Evolutionary conservation across 805 yeast genomes (phyloP).

Genomic region (Starmerella riodocensis): DNA sequence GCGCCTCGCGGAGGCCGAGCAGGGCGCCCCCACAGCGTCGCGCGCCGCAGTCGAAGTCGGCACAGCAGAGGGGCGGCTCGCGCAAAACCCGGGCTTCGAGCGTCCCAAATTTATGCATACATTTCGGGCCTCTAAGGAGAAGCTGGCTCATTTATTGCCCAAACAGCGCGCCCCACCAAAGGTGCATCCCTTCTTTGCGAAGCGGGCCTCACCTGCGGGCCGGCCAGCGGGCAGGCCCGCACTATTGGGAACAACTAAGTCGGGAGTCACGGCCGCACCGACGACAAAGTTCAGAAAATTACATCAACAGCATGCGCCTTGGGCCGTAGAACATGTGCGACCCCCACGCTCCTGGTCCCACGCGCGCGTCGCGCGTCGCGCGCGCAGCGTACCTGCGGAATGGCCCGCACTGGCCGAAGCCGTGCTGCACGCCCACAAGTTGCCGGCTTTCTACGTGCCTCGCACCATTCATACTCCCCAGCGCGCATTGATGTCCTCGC

Average conservation of each 20-base stretch:
- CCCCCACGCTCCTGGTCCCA: slow-evolving; percentile 4
- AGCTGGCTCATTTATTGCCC: not conserved
- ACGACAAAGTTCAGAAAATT: not conserved
- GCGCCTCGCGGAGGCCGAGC: no score
- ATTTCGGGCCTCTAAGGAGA: not conserved
- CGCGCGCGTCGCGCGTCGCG: not conserved
- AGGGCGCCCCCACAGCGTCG: no score
- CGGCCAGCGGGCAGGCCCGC: no score
- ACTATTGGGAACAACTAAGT: no score
- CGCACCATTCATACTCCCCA: not conserved
- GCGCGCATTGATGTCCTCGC: not conserved
- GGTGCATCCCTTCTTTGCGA: slow-evolving; percentile 18
- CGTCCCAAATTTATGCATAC: slow-evolving; percentile 6
- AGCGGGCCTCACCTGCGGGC: no score
- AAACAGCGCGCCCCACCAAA: slow-evolving; percentile 6
- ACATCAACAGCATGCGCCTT: slow-evolving; percentile 1
- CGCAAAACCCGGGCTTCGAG: no score
- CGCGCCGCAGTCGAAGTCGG: no score
- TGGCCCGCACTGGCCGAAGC: not conserved
- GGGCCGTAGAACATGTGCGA: slow-evolving; percentile 5
- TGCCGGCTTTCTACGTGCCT: not conserved
- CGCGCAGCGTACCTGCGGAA: not conserved
- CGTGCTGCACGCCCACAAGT: not conserved
- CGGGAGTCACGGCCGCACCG: no score
- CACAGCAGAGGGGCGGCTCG: no score